Conservation (phyloP, 441 rosid genomes). For the Manihot esculenta region DNA sequence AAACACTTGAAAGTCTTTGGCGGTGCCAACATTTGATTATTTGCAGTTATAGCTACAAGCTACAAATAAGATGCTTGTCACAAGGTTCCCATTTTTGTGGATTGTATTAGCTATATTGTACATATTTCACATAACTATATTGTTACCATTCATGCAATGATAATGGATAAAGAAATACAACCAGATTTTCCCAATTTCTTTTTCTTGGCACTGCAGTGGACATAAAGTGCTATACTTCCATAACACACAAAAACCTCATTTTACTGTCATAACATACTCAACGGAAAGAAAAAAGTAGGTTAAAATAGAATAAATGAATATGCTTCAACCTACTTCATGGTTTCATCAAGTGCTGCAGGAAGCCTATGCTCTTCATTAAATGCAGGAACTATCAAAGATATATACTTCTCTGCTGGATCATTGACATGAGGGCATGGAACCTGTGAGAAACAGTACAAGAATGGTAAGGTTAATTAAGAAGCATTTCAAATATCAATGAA, state of each 20-base stretch:
- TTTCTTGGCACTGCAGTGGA: not conserved
- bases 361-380: slow-evolving; percentile 90
- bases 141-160: not conserved
- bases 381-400: slow-evolving; percentile 87
- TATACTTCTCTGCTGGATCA: slow-evolving; percentile 80
- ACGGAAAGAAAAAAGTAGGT: not conserved
- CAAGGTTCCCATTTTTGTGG: not conserved
- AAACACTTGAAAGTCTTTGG: too few relatives aligned
- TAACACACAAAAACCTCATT: not conserved
- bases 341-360: slow-evolving; percentile 86
- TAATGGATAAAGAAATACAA: not conserved
- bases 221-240: not conserved
- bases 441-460: slow-evolving; percentile 31
- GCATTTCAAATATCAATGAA: not conserved
- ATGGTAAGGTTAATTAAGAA: slow-evolving; percentile 11
- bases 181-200: not conserved
- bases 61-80: not conserved
- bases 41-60: not conserved
- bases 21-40: not conserved
- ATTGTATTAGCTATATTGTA: not conserved
- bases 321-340: slow-evolving; percentile 55
- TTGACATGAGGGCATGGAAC: slow-evolving; percentile 62
- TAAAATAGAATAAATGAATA: not conserved
- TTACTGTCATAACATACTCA: not conserved
- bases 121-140: not conserved